These are phyloP conservation scores for Inga leiocalycina DNA, from an alignment of 306 rosid species.

Conservation along the genomic window DNA sequence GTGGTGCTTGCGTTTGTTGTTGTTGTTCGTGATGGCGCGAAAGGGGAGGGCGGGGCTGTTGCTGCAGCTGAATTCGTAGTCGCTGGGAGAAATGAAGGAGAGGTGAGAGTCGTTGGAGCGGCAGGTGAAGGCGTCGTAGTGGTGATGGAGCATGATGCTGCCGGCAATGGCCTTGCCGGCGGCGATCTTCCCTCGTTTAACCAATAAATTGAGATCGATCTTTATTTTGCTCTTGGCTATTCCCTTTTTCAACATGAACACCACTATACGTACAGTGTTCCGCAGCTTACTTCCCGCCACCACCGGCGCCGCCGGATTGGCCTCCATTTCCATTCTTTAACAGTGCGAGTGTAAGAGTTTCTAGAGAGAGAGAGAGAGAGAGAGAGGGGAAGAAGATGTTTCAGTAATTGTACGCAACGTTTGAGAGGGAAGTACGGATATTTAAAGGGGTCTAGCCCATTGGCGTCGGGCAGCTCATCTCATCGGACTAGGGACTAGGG, in stretches of 20 bases:
- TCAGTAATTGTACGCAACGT: background rate
- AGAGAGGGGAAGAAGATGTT: background rate
- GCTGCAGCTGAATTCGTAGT: slow-evolving; percentile 95
- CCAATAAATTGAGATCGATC: slow-evolving; percentile 52
- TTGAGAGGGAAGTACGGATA: background rate
- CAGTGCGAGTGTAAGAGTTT: background rate
- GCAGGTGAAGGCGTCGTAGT: slow-evolving; percentile 58
- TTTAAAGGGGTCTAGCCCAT: slow-evolving; percentile 5
- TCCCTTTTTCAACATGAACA: slow-evolving; percentile 75
- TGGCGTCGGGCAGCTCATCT: too few species aligned
- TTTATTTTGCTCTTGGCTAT: slow-evolving; percentile 67
- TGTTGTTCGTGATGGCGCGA: slow-evolving; percentile 30
- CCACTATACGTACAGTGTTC: slow-evolving; percentile 60
- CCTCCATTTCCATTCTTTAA: slow-evolving; percentile 66
- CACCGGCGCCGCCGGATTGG: slow-evolving; percentile 34
- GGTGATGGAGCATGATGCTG: slow-evolving; percentile 53
- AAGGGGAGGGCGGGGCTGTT: slow-evolving; percentile 70
- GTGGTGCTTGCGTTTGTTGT: slow-evolving; percentile 27
- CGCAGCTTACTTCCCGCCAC: slow-evolving; percentile 62
- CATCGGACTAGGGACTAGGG: too few species aligned
- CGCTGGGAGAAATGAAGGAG: slow-evolving; percentile 65
- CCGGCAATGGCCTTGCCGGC: slow-evolving; percentile 62
- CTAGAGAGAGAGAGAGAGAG: background rate
- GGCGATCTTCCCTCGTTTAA: slow-evolving; percentile 72
- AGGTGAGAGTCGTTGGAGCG: slow-evolving; percentile 51